Evolutionary conservation across 208 protist species (phyloP).

Genomic region (Trypanosoma boissoni): DNA sequence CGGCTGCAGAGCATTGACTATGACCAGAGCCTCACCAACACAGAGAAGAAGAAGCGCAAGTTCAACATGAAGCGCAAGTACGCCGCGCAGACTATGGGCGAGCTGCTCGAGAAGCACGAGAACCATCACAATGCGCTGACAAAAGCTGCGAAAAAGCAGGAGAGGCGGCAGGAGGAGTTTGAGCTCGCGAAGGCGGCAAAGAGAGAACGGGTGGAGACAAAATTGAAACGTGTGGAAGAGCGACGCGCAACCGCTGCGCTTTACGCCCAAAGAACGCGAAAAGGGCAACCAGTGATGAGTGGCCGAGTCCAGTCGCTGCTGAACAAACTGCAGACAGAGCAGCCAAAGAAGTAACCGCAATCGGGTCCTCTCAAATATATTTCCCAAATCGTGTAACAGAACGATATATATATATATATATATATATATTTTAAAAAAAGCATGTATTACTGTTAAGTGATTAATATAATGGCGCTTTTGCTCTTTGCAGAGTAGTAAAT

Average conservation of each 20-base stretch:
- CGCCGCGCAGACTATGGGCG: slow-evolving; percentile 63
- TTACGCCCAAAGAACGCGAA: slow-evolving; percentile 62
- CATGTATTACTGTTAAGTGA: no score
- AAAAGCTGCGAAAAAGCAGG: slow-evolving; percentile 47
- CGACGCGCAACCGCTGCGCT: slow-evolving; percentile 47
- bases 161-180: slow-evolving; percentile 51
- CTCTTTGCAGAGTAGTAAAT: no score
- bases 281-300: slow-evolving; percentile 80
- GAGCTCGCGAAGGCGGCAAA: slow-evolving; percentile 37
- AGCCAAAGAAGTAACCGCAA: no score
- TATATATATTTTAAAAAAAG: no score
- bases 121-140: slow-evolving; percentile 62
- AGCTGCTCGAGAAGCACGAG: slow-evolving; percentile 56
- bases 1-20: slow-evolving; percentile 69
- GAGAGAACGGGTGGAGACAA: slow-evolving; percentile 42
- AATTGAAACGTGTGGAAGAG: slow-evolving; percentile 43
- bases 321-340: slow-evolving; percentile 36
- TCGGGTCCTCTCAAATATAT: no score
- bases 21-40: slow-evolving; percentile 85
- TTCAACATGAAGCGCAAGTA: slow-evolving; percentile 88
- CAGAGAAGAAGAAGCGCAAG: slow-evolving; percentile 83
- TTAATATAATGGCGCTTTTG: no score
- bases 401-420: no score
- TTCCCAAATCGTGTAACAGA: no score
- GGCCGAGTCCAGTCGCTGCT: slow-evolving; percentile 69